phyloP scores from a whole-genome alignment of 2,329 filamentous ascomycete genomes.

The Cladosporium colombiae region DNA sequence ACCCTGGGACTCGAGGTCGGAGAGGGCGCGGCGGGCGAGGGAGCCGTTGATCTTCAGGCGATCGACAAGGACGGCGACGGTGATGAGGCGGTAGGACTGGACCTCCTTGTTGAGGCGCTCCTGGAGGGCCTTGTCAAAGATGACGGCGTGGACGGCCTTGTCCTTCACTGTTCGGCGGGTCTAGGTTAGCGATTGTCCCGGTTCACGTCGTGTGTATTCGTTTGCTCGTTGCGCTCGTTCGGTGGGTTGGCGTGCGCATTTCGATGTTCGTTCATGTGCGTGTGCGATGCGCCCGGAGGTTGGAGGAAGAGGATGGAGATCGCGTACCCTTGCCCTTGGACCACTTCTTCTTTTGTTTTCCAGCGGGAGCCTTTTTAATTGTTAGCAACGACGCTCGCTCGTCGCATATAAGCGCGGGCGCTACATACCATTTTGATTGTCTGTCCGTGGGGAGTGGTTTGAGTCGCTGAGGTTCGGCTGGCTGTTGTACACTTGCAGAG shows the following conservation, averaged over 20 bases:
- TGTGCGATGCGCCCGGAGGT: conserved; percentile 16
- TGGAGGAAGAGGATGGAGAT: conserved; percentile 22
- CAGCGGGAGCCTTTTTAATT: conserved; percentile 17
- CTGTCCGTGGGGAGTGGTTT: conserved; percentile 18
- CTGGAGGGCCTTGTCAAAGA: conserved; percentile 95
- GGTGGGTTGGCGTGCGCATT: conserved; percentile 4
- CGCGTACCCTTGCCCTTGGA: conserved; percentile 54
- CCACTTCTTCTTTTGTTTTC: conserved; percentile 81
- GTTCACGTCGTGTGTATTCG: conserved; percentile 9
- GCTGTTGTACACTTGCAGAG: conserved; percentile 4
- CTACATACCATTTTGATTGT: conserved; percentile 20
- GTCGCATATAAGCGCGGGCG: conserved; percentile 1
- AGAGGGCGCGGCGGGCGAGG: conserved; percentile 83
- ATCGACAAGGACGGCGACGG: conserved; percentile 97
- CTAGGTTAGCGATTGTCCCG: conserved; percentile 28
- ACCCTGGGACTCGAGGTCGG: conserved; percentile 95
- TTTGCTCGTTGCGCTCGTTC: conserved; percentile 22
- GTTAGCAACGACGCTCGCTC: conserved; percentile 5
- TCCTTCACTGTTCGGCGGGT: conserved; percentile 79
- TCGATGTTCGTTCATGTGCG: conserved; percentile 20
- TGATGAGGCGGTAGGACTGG: conserved; percentile 99
- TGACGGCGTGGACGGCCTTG: conserved; percentile 99
- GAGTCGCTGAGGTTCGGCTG: conserved; percentile 14
- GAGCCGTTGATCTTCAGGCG: conserved; percentile 99
- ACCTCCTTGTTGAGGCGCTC: conserved; percentile 99